Evolutionary conservation across 352 stramenopile genomes (phyloP).

Genomic region (Phytophthora hibernalis): DNA sequence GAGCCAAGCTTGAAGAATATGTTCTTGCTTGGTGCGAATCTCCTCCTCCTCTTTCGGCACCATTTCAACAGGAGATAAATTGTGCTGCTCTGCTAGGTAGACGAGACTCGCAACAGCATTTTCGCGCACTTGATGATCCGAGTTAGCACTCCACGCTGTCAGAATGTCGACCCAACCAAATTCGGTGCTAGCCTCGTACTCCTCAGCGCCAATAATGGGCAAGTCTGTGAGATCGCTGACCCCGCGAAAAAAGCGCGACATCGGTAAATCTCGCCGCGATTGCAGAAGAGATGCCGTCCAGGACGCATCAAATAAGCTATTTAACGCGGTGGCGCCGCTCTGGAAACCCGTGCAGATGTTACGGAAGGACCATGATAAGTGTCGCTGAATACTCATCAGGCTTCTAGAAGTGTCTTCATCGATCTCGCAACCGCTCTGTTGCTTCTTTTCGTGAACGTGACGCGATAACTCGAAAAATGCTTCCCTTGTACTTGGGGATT

Average conservation of each 20-base stretch:
- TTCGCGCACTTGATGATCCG: slow-evolving; percentile 55
- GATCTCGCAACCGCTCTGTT: neutral
- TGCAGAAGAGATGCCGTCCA: slow-evolving; percentile 56
- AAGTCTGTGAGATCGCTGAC: slow-evolving; percentile 71
- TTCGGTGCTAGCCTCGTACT: slow-evolving; percentile 78
- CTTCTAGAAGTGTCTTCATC: slow-evolving; percentile 26
- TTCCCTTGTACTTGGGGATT: slow-evolving; percentile 57
- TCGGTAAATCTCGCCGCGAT: slow-evolving; percentile 65
- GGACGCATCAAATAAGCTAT: slow-evolving; percentile 48
- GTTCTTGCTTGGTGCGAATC: slow-evolving; percentile 50
- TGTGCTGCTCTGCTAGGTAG: slow-evolving; percentile 58
- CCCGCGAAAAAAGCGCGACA: slow-evolving; percentile 69
- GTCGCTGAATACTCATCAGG: slow-evolving; percentile 36
- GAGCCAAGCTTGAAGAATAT: slow-evolving; percentile 83
- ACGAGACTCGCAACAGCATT: slow-evolving; percentile 79
- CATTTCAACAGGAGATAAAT: neutral
- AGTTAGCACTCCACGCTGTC: slow-evolving; percentile 72
- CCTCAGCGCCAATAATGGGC: slow-evolving; percentile 72
- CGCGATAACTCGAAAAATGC: slow-evolving; percentile 61
- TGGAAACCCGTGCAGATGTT: slow-evolving; percentile 75
- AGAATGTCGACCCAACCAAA: slow-evolving; percentile 87
- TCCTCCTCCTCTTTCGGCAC: slow-evolving; percentile 16
- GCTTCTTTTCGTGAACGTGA: slow-evolving; percentile 52
- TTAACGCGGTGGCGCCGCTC: slow-evolving; percentile 50
- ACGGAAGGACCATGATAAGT: slow-evolving; percentile 56